Conservation (phyloP, 305 asterid species). For the Fraxinus platypoda region DNA sequence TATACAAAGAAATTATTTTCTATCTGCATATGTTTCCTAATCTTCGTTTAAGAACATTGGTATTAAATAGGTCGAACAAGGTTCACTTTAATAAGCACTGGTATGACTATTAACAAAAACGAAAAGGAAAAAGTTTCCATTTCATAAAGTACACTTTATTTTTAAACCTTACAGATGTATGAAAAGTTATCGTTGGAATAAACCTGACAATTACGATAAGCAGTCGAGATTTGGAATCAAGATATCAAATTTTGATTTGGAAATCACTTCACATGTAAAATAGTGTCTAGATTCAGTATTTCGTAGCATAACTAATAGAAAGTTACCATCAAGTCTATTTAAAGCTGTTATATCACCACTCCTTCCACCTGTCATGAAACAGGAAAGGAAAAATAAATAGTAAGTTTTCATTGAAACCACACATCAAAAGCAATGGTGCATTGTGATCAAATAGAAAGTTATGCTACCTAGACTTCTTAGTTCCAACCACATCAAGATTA, state of each 20-base stretch:
- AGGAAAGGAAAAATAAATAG: slow-evolving; percentile 1
- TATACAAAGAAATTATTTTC: slow-evolving; percentile 7
- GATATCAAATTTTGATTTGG: not conserved
- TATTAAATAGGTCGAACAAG: not conserved
- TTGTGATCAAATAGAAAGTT: slow-evolving; percentile 3
- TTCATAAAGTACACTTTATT: not conserved
- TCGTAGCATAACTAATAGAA: slow-evolving; percentile 6
- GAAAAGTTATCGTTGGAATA: not conserved
- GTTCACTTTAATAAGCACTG: not conserved
- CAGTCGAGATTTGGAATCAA: slow-evolving; percentile 8
- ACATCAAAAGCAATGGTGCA: slow-evolving; percentile 7
- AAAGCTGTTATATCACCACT: slow-evolving; percentile 45
- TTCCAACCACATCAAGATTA: not conserved
- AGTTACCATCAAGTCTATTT: slow-evolving; percentile 65
- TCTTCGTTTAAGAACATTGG: not conserved
- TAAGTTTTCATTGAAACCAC: not conserved
- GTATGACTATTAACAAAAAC: not conserved
- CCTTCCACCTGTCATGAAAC: slow-evolving; percentile 60
- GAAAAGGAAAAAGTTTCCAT: not conserved
- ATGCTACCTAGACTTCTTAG: not conserved
- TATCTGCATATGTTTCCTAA: slow-evolving; percentile 3
- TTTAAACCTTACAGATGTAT: not conserved
- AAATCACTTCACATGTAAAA: not conserved
- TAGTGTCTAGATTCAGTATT: not conserved
- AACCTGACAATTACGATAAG: slow-evolving; percentile 11